Evolutionary conservation across 495 filamentous ascomycete species (phyloP), one percentile per base, ranked within the genome.

Genomic region (Hypoxylon perforatum): DNA sequence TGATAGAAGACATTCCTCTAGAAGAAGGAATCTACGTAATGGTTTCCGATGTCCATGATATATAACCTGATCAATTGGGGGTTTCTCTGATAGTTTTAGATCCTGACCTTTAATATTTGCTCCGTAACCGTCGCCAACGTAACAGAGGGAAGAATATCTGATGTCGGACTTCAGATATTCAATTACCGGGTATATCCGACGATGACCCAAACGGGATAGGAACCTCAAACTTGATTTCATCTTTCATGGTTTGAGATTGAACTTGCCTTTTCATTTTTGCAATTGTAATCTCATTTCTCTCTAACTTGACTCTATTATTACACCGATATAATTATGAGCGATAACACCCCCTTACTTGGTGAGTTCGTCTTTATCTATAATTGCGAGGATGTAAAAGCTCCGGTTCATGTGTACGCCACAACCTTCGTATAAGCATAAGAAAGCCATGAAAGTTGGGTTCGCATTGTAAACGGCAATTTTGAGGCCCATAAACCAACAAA

Each of bases 101-200:
- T 28, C 7, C 25, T n/a, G 25, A 28, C 7, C 25, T 28, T 7
- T 28, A 3, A 7, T 3, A 28, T 28, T 28, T 28, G 25, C 7
- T 28, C 25, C 3, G 3, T 28, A 3, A 28, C 25, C 25, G 25
- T 28, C 25, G 7, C 25, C 25, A 7, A 28, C 25, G 25, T 28
- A 28, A 7, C 3, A 28, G 25, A 28, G 25, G 25, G 7, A 28
- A 7, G 25, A 7, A 28, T 3, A 28, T 28, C 7, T 15, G 17
- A 10, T 45, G 35, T 2, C 35, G 14, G 45, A 30, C 7, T 11
- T 49, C 10, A 49, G 3, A 38, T 22, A 8, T 18, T 23, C 4
- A 25, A 61, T 66, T 53, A 39, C 58, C 64, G 64, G 47, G 18
- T 57, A 61, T 61, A 53, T 22, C 64, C 64, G 57, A n/a, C n/a